Evolutionary conservation across 306 rosid genomes (phyloP), one percentile per base, ranked within the genome.

Genomic region (Prunus armeniaca): DNA sequence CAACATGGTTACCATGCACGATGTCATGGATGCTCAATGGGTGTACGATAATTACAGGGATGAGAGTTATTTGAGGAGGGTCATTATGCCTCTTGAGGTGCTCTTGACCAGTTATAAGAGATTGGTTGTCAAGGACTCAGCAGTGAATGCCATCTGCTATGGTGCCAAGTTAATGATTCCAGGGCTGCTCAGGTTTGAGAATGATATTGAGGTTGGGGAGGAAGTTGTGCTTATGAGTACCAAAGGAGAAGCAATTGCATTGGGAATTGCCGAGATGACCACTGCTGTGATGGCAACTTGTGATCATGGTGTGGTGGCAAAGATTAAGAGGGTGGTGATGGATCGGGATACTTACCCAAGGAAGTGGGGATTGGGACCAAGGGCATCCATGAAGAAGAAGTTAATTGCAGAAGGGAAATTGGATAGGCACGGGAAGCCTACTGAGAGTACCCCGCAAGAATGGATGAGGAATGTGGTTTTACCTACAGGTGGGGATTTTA

Each of bases 1-100:
- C 82, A 93, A 93, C 61, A 90, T 93, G 97, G 96, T 93, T 3
- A 76, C 89, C 8, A 90, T 93, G 97, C 97, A 90, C 34, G 97
- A 93, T 86, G 97, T 93, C 1, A 78, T 93, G 86, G 97, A 93
- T 89, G 97, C 93, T 25, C 94, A 90, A 73, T 90, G 93, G 93
- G 84, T 78, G 55, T 80, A 87, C 79, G 96, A 93, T 81, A 90
- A 88, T 69, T 76, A 68, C 10, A 80, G 90, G 63, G 94, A 89
- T 80, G 96, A 89, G 88, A 85, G 22, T 78, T 93, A 93, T 76
- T 62, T 93, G 84, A 87, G 97, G 80, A 86, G 97, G 82, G 93
- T 83, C 66, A 83, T 92, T 67, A 91, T 91, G 97, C 97, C 97
- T 1, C 84, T 91, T 13, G 94, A 91, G 77, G 83, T 84, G 67